A percentile compares a stretch with the other conserved stretches of the same genome.
Conservation (phyloP, 225 moss, liverwort and hornwort species). For the Pseudoscleropodium purum region DNA sequence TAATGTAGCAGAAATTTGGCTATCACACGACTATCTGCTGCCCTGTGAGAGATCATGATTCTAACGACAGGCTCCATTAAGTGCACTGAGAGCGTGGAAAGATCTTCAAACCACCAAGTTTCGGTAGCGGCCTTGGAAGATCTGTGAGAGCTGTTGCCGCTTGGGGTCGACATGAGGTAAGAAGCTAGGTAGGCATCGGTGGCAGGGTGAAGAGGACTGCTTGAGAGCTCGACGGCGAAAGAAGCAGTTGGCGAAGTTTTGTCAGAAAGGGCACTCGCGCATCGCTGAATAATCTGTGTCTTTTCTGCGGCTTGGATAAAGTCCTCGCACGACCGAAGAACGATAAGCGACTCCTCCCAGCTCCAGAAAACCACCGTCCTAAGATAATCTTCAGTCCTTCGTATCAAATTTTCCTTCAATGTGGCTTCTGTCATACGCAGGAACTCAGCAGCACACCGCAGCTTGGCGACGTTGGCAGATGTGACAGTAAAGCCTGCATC, state of each 20-base stretch:
- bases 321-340: constrained; percentile 61
- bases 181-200: constrained; percentile 58
- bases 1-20: constrained; percentile 86
- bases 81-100: constrained; percentile 67
- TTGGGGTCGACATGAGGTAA: constrained; percentile 47
- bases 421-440: constrained; percentile 75
- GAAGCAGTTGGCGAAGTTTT: constrained; percentile 38
- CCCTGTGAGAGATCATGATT: constrained; percentile 36
- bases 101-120: constrained; percentile 92
- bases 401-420: constrained; percentile 45
- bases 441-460: constrained; percentile 82
- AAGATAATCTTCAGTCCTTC: constrained; percentile 61
- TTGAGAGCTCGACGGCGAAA: constrained; percentile 43
- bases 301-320: constrained; percentile 63
- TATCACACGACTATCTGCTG: constrained; percentile 55
- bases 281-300: constrained; percentile 59
- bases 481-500: constrained; percentile 40
- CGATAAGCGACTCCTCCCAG: constrained; percentile 73
- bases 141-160: constrained; percentile 67
- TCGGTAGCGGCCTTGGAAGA: constrained; percentile 65
- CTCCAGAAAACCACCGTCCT: constrained; percentile 77
- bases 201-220: constrained; percentile 51
- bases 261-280: constrained; percentile 58
- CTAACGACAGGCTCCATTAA: constrained; percentile 79
- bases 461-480: constrained; percentile 64